Percentiles rank a stretch among this genome's conserved stretches.
Conservation (phyloP, 2,329 filamentous ascomycete genomes). For the Periglandula ipomoeae region DNA sequence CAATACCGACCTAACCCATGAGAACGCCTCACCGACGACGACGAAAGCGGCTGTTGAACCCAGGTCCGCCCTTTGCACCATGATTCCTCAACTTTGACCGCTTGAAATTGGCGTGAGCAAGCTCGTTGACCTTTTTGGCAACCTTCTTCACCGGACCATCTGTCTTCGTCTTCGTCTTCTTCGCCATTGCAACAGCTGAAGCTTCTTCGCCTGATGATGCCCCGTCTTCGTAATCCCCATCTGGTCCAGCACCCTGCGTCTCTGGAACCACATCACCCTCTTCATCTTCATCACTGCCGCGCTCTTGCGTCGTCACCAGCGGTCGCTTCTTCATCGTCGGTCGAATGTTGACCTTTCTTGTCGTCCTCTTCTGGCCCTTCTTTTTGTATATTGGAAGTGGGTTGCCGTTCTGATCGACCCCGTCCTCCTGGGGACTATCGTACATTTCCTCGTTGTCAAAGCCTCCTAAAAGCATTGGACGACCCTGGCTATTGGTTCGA, state of each 20-base stretch:
- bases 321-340: slow-evolving; percentile 43
- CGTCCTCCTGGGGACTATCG: slow-evolving; percentile 45
- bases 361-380: slow-evolving; percentile 74
- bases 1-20: background rate
- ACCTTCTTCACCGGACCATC: slow-evolving; percentile 41
- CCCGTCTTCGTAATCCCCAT: slow-evolving; percentile 13
- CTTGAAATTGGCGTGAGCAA: slow-evolving; percentile 59
- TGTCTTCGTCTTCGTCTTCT: slow-evolving; percentile 23
- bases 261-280: slow-evolving; percentile 23
- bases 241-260: slow-evolving; percentile 15
- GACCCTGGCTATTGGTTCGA: slow-evolving; percentile 32
- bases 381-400: slow-evolving; percentile 65
- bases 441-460: slow-evolving; percentile 55
- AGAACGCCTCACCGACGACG: slow-evolving; percentile 29
- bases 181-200: slow-evolving; percentile 14
- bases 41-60: slow-evolving; percentile 48
- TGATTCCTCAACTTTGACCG: slow-evolving; percentile 53
- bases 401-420: slow-evolving; percentile 45
- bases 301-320: slow-evolving; percentile 16
- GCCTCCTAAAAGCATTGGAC: slow-evolving; percentile 42
- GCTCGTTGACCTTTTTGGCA: slow-evolving; percentile 51
- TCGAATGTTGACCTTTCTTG: slow-evolving; percentile 56
- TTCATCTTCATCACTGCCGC: slow-evolving; percentile 19
- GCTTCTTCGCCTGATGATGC: slow-evolving; percentile 10
- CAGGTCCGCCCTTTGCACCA: slow-evolving; percentile 53